Conservation (phyloP, 257 asterid genomes). For the Salvia rosmarinus region DNA sequence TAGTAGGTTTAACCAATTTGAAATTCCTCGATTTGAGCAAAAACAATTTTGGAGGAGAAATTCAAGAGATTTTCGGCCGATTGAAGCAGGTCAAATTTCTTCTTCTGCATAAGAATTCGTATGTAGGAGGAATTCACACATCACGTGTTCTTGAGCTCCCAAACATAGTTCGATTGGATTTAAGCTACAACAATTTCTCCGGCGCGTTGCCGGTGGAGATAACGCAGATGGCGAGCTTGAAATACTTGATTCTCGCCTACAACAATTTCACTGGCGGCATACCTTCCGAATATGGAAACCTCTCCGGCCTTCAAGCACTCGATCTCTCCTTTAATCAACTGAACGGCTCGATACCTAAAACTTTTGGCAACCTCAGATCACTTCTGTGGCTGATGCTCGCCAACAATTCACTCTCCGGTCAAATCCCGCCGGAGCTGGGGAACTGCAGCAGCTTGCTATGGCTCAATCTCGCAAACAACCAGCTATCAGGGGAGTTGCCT, state of each 20-base stretch:
- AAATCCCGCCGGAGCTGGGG: slow-evolving; percentile 75
- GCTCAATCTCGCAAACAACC: slow-evolving; percentile 77
- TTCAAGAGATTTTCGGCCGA: slow-evolving; percentile 65
- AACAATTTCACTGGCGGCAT: slow-evolving; percentile 73
- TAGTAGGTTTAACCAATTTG: slow-evolving; percentile 51
- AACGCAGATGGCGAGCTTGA: slow-evolving; percentile 57
- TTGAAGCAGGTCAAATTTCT: slow-evolving; percentile 69
- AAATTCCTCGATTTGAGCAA: slow-evolving; percentile 72
- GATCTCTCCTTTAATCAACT: slow-evolving; percentile 80
- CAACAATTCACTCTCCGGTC: slow-evolving; percentile 61
- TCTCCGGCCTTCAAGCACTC: slow-evolving; percentile 72
- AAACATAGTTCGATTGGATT: slow-evolving; percentile 65
- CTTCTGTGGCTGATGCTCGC: slow-evolving; percentile 94
- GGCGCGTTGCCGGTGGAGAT: slow-evolving; percentile 69
- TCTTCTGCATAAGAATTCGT: slow-evolving; percentile 61
- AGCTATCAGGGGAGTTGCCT: slow-evolving; percentile 67
- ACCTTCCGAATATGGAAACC: slow-evolving; percentile 71
- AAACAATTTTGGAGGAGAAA: slow-evolving; percentile 68
- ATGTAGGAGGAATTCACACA: slow-evolving; percentile 63
- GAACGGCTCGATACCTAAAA: slow-evolving; percentile 62
- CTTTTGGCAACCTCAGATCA: slow-evolving; percentile 69
- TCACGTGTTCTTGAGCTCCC: slow-evolving; percentile 68
- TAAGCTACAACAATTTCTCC: slow-evolving; percentile 73
- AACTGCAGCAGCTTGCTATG: slow-evolving; percentile 83
- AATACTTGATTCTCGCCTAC: slow-evolving; percentile 71